phyloP scores from a whole-genome alignment of 73 alveolate species.

The Symbiodinium pilosum region DNA sequence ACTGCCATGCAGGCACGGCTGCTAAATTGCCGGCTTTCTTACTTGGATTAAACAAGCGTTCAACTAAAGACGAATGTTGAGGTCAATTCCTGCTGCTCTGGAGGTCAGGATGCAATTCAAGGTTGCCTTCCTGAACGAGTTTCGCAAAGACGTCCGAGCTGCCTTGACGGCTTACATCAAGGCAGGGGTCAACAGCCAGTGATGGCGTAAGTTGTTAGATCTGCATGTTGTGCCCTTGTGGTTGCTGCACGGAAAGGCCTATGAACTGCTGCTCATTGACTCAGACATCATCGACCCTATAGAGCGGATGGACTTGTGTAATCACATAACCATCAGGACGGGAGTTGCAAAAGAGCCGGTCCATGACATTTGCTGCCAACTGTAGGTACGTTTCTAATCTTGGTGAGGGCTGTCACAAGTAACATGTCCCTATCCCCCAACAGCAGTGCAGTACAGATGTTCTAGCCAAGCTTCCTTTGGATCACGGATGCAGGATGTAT shows the following conservation, averaged over 20 bases:
- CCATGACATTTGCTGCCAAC: too few species aligned
- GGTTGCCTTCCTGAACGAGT: slow-evolving; percentile 81
- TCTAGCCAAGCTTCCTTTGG: too few species aligned
- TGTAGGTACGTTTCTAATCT: too few species aligned
- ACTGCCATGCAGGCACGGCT: slow-evolving; percentile 63
- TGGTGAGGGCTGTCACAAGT: too few species aligned
- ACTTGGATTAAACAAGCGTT: too few species aligned
- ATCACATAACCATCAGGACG: slow-evolving; percentile 76
- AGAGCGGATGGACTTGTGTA: slow-evolving; percentile 78
- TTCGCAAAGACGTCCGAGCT: slow-evolving; percentile 74
- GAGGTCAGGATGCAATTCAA: slow-evolving; percentile 84
- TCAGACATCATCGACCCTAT: slow-evolving; percentile 2
- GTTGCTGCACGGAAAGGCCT: not conserved
- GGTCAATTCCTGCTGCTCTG: not conserved
- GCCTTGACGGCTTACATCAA: slow-evolving; percentile 72
- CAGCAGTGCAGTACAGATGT: too few species aligned
- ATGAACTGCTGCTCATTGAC: slow-evolving; percentile 54
- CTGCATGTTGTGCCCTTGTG: too few species aligned
- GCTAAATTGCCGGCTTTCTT: too few species aligned
- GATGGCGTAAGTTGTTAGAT: too few species aligned
- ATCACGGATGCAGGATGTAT: slow-evolving; percentile 50
- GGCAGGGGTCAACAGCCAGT: not conserved
- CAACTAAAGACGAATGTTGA: too few species aligned
- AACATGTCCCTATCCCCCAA: too few species aligned
- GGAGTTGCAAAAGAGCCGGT: too few species aligned